These are phyloP conservation scores for Polyporus arcularius DNA, from an alignment of 768 basidiomycete species.

Conservation along the genomic window DNA sequence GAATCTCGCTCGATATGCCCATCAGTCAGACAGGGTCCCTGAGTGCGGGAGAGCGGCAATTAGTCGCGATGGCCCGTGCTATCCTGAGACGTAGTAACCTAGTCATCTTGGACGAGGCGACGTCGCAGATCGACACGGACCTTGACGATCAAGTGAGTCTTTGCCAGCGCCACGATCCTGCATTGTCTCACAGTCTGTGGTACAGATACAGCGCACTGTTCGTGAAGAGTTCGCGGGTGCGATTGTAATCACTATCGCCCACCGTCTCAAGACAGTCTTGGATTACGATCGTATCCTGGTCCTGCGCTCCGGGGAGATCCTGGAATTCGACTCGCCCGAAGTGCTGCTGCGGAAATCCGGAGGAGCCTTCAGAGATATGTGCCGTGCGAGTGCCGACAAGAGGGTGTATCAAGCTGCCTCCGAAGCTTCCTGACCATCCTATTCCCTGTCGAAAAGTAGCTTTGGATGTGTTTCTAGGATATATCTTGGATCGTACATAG, in stretches of 20 bases:
- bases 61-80: slow-evolving; percentile 70
- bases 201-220: slow-evolving; percentile 70
- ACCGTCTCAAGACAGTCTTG: slow-evolving; percentile 74
- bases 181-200: not conserved
- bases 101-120: slow-evolving; percentile 78
- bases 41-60: slow-evolving; percentile 78
- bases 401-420: slow-evolving; percentile 15
- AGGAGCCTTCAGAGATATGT: slow-evolving; percentile 70
- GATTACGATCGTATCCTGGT: slow-evolving; percentile 77
- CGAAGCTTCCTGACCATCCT: not conserved
- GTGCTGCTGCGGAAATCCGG: slow-evolving; percentile 52
- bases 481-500: not conserved
- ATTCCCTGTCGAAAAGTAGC: not conserved
- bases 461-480: not conserved
- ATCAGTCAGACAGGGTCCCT: slow-evolving; percentile 65
- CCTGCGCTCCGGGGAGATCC: slow-evolving; percentile 66
- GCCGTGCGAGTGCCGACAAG: slow-evolving; percentile 50
- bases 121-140: slow-evolving; percentile 70
- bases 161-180: not conserved
- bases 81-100: slow-evolving; percentile 64
- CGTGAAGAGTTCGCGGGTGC: slow-evolving; percentile 69
- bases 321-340: slow-evolving; percentile 75
- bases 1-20: slow-evolving; percentile 53
- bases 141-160: slow-evolving; percentile 62
- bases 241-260: slow-evolving; percentile 84